Conservation (phyloP, 1,284 basidiomycete species). For the Afroboletus lepidellus region DNA sequence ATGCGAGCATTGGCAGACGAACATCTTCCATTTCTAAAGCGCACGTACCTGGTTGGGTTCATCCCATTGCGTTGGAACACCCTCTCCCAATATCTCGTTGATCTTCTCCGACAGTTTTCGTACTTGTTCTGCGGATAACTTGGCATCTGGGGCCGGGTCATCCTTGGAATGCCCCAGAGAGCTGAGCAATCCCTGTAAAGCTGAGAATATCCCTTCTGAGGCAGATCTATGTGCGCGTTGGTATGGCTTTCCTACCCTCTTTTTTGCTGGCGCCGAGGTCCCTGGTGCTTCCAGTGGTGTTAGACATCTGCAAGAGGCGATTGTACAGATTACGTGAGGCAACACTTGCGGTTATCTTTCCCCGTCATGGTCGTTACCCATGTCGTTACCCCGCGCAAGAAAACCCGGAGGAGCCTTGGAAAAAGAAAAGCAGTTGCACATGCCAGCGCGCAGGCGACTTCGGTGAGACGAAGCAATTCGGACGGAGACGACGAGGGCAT, state of each 20-base stretch:
- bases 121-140: slow-evolving; percentile 49
- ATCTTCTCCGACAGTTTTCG: slow-evolving; percentile 59
- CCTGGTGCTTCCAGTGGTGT: slow-evolving; percentile 12
- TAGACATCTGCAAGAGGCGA: slow-evolving; percentile 19
- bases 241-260: slow-evolving; percentile 24
- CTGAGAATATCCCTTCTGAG: slow-evolving; percentile 33
- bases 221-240: background rate
- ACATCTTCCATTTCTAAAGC: slow-evolving; percentile 14
- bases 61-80: slow-evolving; percentile 41
- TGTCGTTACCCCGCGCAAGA: slow-evolving; percentile 41
- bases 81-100: slow-evolving; percentile 56
- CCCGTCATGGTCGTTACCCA: slow-evolving; percentile 57
- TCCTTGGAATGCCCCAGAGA: slow-evolving; percentile 43
- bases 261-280: slow-evolving; percentile 20
- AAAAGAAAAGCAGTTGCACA: slow-evolving; percentile 42
- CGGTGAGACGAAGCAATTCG: slow-evolving; percentile 8
- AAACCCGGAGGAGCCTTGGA: slow-evolving; percentile 54
- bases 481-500: slow-evolving; percentile 40
- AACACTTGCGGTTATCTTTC: slow-evolving; percentile 2
- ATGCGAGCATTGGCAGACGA: slow-evolving; percentile 20
- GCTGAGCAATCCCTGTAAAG: slow-evolving; percentile 50
- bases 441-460: slow-evolving; percentile 12
- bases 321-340: slow-evolving; percentile 19
- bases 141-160: slow-evolving; percentile 28
- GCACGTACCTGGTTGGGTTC: slow-evolving; percentile 61